Percentiles rank a stretch among this genome's conserved stretches.
Conservation (phyloP, 1,284 basidiomycete genomes). For the Vanrija humicola region DNA sequence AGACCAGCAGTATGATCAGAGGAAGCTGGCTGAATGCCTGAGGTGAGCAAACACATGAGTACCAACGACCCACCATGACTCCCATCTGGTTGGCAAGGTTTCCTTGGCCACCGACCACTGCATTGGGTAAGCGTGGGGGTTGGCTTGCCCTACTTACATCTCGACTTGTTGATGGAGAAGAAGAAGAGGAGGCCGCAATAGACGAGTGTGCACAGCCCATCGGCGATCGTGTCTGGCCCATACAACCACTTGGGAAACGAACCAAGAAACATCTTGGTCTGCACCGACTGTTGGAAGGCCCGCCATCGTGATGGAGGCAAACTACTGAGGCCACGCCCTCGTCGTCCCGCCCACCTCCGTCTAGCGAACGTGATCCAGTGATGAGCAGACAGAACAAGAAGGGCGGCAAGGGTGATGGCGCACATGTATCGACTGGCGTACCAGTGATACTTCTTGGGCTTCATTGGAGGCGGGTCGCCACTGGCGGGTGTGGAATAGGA, state of each 20-base stretch:
- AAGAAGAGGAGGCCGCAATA: constrained; percentile 19
- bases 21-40: constrained; percentile 44
- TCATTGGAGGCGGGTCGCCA: not conserved
- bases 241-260: constrained; percentile 32
- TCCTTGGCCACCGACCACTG: constrained; percentile 5
- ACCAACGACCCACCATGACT: constrained; percentile 21
- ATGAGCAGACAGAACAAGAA: constrained; percentile 1
- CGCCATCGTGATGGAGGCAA: too few relatives aligned
- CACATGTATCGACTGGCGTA: constrained; percentile 20
- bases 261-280: constrained; percentile 1
- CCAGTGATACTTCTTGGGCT: constrained; percentile 11
- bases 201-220: constrained; percentile 20
- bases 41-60: not conserved
- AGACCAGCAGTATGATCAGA: constrained; percentile 44
- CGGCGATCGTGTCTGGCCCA: constrained; percentile 26
- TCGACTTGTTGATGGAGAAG: constrained; percentile 15
- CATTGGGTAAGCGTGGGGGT: not conserved
- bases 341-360: too few relatives aligned
- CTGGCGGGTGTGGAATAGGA: too few relatives aligned
- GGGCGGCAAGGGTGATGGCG: constrained; percentile 6
- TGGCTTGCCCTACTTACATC: constrained; percentile 1
- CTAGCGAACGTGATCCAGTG: not conserved
- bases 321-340: too few relatives aligned
- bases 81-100: constrained; percentile 29
- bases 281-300: not conserved